Evolutionary conservation across 192 early-diverging fungal genomes (phyloP), one percentile per base, ranked within the genome.

Genomic region (Linnemannia hyalina): DNA sequence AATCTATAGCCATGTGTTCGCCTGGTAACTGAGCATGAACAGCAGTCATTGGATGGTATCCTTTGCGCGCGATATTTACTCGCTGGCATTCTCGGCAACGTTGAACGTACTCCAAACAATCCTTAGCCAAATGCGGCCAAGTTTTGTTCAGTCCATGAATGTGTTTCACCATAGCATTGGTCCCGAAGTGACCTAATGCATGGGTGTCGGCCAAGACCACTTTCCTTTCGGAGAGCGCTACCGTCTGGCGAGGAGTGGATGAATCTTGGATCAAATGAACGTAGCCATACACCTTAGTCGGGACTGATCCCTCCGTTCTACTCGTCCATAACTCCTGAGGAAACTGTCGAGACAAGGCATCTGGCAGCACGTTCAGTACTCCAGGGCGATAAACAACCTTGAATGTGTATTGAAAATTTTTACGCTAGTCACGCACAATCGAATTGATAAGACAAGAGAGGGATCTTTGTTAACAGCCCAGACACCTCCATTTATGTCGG

Each of bases 1-100:
- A 26, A 75, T 88, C 81, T 15, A 88, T 76, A 36, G 77, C 3
- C 41, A 42, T 42, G 3, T 4, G 41, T 42, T 42, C 41, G 1
- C 41, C 41, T 42, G 41, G 41, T 55, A 57, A 40, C 35, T 41
- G 54, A 63, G 55, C 70, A 71, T 70, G 68, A 40, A 87, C 57
- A 44, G 70, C 68, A 15, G 18, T 70, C 42, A 87, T 52, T 2
- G 76, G 80, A 68, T 87, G 85, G 26, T 75, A 87, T 68, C 85
- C 85, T 70, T 81, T 81, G 42, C 65, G 75, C 18, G 44, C 74
- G 42, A 81, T 87, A 52, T 88, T 88, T 20, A 75, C n/a, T 41
- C 73, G 54, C 40, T 80, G 71, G 55, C 86, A 88, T 65, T 75
- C 69, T 49, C 47, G 32, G 35, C 86, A 88, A 4, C 63, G 35